Percentiles rank a stretch among this genome's conserved stretches.
Conservation (phyloP, 1,284 basidiomycete genomes). For the Malassezia obtusa region DNA sequence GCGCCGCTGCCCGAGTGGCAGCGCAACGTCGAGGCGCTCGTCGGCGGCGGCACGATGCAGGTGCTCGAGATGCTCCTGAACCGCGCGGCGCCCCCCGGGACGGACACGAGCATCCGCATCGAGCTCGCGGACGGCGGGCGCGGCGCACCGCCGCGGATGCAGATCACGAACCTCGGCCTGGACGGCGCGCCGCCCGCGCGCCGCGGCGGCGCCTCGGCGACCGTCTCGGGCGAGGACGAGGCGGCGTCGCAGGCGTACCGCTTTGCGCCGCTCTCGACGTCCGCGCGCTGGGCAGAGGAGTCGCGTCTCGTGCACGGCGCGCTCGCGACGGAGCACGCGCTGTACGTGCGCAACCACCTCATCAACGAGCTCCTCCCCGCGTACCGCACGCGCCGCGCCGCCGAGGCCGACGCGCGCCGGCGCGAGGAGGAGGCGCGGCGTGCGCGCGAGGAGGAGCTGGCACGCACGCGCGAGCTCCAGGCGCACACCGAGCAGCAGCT, state of each 20-base stretch:
- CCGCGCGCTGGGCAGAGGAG: conserved; percentile 86
- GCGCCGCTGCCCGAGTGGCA: conserved; percentile 46
- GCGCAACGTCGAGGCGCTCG: conserved; percentile 69
- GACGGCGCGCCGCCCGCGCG: conserved; percentile 16
- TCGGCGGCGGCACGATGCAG: conserved; percentile 70
- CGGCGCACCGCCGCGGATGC: conserved; percentile 22
- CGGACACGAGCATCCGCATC: conserved; percentile 31
- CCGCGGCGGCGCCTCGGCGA: not conserved
- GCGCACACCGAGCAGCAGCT: conserved; percentile 32
- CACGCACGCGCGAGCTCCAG: conserved; percentile 28
- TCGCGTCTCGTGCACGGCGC: conserved; percentile 68
- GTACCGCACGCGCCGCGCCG: conserved; percentile 48
- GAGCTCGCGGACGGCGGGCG: conserved; percentile 28
- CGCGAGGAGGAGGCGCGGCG: conserved; percentile 20
- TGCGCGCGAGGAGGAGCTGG: conserved; percentile 33
- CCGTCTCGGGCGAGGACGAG: conserved; percentile 14
- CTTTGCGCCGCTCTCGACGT: conserved; percentile 62
- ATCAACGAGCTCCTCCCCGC: conserved; percentile 70
- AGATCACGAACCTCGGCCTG: conserved; percentile 24
- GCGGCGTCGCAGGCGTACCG: conserved; percentile 44
- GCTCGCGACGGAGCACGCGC: conserved; percentile 60
- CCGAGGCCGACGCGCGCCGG: conserved; percentile 25
- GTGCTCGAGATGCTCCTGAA: conserved; percentile 64
- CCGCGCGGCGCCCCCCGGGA: conserved; percentile 36
- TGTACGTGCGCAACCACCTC: conserved; percentile 64